Evolutionary conservation across 2,329 filamentous ascomycete species (phyloP).

Genomic region (Claviceps humidiphila): DNA sequence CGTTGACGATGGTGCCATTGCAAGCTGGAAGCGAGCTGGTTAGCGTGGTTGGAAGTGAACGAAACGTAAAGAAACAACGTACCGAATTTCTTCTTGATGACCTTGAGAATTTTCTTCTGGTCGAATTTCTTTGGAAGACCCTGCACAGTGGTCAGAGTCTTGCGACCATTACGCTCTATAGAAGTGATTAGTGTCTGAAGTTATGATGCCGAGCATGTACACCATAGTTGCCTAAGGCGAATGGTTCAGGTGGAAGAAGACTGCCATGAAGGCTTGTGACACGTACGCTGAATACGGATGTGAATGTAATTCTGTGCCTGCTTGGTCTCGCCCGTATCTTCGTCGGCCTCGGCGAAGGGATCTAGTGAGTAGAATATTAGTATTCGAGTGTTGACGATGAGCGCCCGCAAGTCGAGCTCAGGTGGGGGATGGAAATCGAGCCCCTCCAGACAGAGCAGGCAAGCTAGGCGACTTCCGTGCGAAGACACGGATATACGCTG

Average conservation of each 20-base stretch:
- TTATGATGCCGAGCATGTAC: not conserved
- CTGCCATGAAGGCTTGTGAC: not conserved
- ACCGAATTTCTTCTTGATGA: slow-evolving; percentile 99
- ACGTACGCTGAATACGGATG: slow-evolving; percentile 96
- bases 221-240: not conserved
- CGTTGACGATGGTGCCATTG: slow-evolving; percentile 98
- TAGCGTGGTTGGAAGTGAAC: not conserved
- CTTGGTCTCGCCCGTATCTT: slow-evolving; percentile 92
- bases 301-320: slow-evolving; percentile 97
- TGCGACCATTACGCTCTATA: slow-evolving; percentile 98
- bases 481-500: not conserved
- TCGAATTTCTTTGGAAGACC: slow-evolving; percentile 98
- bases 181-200: slow-evolving; percentile 25
- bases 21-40: slow-evolving; percentile 47
- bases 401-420: slow-evolving; percentile 13
- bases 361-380: slow-evolving; percentile 39
- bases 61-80: slow-evolving; percentile 19
- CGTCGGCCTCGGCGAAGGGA: slow-evolving; percentile 99
- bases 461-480: not conserved
- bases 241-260: not conserved
- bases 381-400: not conserved
- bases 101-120: slow-evolving; percentile 99
- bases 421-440: not conserved
- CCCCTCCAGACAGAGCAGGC: not conserved
- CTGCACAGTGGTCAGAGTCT: slow-evolving; percentile 99